A percentile compares a stretch with the other conserved stretches of the same genome.
Evolutionary conservation across 2,329 filamentous ascomycete genomes (phyloP).

Genomic region (Amauroascus verrucosus): DNA sequence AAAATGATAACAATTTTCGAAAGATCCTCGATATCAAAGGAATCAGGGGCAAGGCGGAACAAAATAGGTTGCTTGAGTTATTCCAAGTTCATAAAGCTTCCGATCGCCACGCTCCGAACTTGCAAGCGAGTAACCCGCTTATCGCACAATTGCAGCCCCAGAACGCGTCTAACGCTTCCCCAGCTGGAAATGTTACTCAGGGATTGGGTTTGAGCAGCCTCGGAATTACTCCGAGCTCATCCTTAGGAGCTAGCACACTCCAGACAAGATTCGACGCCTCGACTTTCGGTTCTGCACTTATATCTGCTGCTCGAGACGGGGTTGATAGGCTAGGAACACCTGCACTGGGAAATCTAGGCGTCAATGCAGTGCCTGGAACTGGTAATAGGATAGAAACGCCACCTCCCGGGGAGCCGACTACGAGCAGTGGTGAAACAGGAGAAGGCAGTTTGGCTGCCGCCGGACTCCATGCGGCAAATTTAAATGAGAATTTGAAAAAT

Average conservation of each 20-base stretch:
- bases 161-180: slow-evolving; percentile 22
- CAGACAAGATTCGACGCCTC: slow-evolving; percentile 63
- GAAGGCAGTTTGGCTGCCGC: slow-evolving; percentile 20
- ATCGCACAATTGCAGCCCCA: slow-evolving; percentile 51
- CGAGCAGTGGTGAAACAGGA: slow-evolving; percentile 20
- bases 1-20: slow-evolving; percentile 86
- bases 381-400: slow-evolving; percentile 20
- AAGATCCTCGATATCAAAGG: slow-evolving; percentile 96
- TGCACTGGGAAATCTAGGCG: slow-evolving; percentile 27
- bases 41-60: slow-evolving; percentile 67
- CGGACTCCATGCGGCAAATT: slow-evolving; percentile 50
- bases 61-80: slow-evolving; percentile 71
- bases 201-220: slow-evolving; percentile 39
- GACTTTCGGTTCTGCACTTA: slow-evolving; percentile 72
- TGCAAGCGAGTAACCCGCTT: slow-evolving; percentile 60
- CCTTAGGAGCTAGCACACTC: slow-evolving; percentile 31
- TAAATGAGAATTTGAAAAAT: slow-evolving; percentile 90
- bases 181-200: slow-evolving; percentile 32
- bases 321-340: slow-evolving; percentile 65
- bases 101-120: slow-evolving; percentile 52
- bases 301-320: slow-evolving; percentile 77
- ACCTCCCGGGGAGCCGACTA: slow-evolving; percentile 19
- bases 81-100: slow-evolving; percentile 75
- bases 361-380: slow-evolving; percentile 16
- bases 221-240: slow-evolving; percentile 33